Evolutionary conservation across 345 rosid species (phyloP), one percentile per base, ranked within the genome.

Genomic region (Turnera subulata): DNA sequence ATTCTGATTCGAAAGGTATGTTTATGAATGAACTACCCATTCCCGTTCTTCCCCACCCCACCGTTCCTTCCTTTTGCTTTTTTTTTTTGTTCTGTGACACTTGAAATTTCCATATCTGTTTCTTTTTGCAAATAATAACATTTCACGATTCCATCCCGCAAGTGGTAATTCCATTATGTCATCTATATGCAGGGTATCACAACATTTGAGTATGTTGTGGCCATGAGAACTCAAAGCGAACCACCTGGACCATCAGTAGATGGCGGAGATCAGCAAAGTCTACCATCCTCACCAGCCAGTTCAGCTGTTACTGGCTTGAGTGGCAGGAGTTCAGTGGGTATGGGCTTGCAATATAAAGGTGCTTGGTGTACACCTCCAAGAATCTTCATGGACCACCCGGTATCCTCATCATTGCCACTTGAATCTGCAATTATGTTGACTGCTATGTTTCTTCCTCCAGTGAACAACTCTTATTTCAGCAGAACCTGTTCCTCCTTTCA

Each of bases 311-410:
- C 98, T 15, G 89, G 89, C 16, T 45, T 60, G 19, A 92, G 98
- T 46, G 95, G 89, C 55, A 81, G 93, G 74, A 92, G 93, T 81
- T 92, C 98, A 53, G 81, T 89, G 6, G 95, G 91, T 58, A 77
- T 72, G 79, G 71, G 86, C 67, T 76, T 92, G 84, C 93, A 84
- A 50, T 84, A 86, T 69, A 86, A 75, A 73, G 95, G 89, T 45
- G 86, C 86, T 63, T 84, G 93, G 91, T 92, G 98, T 71, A 92
- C 96, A 10, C 96, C 96, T 71, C 98, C 98, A 56, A 80, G 96
- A 78, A 83, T 92, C 69, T 89, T 89, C 86, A 81, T 92, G 96
- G 96, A 89, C 54, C 84, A 83, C 76, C 89, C 77, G 88, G 98
- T 88, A 80, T 33, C 51, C 21, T 54, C 21, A 16, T 2, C 10